Conservation (phyloP, 352 stramenopile genomes). For the Phytophthora colocasiae region DNA sequence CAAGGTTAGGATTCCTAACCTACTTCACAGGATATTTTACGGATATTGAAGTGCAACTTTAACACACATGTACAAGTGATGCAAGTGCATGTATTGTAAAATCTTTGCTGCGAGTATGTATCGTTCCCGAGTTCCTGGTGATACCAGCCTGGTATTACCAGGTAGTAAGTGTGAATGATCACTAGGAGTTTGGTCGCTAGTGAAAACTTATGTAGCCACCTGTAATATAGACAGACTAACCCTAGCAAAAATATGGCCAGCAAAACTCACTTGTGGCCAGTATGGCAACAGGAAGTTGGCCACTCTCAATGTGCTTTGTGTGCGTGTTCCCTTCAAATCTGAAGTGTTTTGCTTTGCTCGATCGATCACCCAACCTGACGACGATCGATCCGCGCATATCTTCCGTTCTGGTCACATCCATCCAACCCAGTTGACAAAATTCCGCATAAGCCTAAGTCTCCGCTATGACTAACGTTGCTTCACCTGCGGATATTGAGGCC, state of each 20-base stretch:
- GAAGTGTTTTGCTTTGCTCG: not conserved
- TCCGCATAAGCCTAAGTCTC: not conserved
- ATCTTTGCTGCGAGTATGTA: no score
- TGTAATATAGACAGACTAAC: not conserved
- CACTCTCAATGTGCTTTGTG: constrained; percentile 17
- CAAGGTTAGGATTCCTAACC: no score
- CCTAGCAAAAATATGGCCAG: not conserved
- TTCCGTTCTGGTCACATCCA: constrained; percentile 1
- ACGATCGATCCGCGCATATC: constrained; percentile 25
- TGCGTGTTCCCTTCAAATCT: constrained; percentile 11
- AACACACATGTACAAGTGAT: no score
- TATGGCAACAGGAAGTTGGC: not conserved
- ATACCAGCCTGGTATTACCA: no score
- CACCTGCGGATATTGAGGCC: constrained; percentile 16
- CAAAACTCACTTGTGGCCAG: not conserved
- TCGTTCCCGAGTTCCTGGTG: no score
- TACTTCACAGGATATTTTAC: no score
- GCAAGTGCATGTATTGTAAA: no score
- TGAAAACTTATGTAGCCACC: constrained; percentile 1
- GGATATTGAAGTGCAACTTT: no score
- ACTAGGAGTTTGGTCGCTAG: no score
- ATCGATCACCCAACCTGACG: constrained; percentile 10
- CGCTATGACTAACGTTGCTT: constrained; percentile 10
- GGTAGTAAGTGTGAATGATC: no score
- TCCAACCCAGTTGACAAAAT: constrained; percentile 16